Conservation (phyloP, 768 basidiomycete genomes). For the Suillus hirtellus region DNA sequence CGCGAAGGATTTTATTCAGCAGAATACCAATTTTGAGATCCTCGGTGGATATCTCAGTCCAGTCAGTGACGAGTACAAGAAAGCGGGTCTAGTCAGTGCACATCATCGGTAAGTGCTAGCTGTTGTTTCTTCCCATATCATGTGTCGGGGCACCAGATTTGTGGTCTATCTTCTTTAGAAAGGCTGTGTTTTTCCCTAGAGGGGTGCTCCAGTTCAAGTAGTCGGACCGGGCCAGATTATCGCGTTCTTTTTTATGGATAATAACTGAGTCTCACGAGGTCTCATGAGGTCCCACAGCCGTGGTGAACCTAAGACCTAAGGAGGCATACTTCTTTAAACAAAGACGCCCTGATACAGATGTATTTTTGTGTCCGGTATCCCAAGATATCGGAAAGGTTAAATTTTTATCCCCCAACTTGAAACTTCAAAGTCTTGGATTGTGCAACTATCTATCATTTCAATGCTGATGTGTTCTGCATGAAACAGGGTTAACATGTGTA, state of each 20-base stretch:
- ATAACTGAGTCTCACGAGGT: background rate
- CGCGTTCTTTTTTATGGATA: background rate
- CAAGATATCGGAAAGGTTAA: slow-evolving; percentile 7
- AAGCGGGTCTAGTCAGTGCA: slow-evolving; percentile 87
- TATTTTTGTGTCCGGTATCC: slow-evolving; percentile 9
- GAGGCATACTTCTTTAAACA: background rate
- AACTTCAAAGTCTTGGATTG: slow-evolving; percentile 8
- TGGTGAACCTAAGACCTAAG: background rate
- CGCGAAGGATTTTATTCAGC: slow-evolving; percentile 93
- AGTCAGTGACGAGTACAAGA: slow-evolving; percentile 95
- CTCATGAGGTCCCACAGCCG: background rate
- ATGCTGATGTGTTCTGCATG: slow-evolving; percentile 27
- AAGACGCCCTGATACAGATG: background rate
- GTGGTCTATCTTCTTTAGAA: background rate
- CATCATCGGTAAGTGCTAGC: slow-evolving; percentile 71
- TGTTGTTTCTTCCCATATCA: background rate
- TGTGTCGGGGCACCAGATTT: background rate
- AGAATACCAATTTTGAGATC: slow-evolving; percentile 91
- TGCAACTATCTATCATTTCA: slow-evolving; percentile 1
- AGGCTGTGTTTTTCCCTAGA: background rate
- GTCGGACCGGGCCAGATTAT: background rate
- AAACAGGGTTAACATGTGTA: slow-evolving; percentile 82
- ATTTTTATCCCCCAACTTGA: slow-evolving; percentile 9
- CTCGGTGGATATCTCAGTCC: slow-evolving; percentile 96
- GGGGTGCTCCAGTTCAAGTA: background rate